These are phyloP conservation scores for Chrysoporthe austroafricana DNA, from an alignment of 2,329 filamentous ascomycete species.

Conservation along the genomic window DNA sequence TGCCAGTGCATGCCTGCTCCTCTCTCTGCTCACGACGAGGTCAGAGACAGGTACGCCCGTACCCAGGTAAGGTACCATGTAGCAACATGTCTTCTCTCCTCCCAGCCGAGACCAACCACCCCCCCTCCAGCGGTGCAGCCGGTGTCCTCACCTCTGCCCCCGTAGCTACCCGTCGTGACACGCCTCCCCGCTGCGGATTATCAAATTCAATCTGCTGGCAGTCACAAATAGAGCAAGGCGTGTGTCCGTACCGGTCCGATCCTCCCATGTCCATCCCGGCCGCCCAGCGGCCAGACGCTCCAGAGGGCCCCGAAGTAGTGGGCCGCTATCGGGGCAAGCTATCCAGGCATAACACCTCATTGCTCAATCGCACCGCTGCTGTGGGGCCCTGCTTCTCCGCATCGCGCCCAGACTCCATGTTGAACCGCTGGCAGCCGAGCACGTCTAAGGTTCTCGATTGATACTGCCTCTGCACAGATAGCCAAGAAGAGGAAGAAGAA, in stretches of 20 bases:
- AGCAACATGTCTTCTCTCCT: no score
- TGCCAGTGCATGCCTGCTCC: no score
- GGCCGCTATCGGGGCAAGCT: constrained; percentile 5
- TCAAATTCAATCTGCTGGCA: neutral
- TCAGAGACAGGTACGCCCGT: no score
- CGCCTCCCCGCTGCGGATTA: neutral
- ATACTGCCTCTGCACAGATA: neutral
- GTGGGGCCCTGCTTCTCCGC: constrained; percentile 9
- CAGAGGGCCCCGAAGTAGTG: neutral
- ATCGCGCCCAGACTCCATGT: neutral
- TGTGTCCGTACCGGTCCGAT: neutral
- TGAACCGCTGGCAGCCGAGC: constrained; percentile 13
- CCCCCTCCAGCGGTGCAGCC: no score
- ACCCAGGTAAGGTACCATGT: no score
- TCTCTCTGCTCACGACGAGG: no score
- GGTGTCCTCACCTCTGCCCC: no score
- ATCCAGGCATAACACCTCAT: neutral
- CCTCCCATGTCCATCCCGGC: neutral
- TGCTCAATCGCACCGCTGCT: neutral
- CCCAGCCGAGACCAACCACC: no score
- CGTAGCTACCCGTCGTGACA: neutral
- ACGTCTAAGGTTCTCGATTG: neutral
- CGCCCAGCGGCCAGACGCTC: neutral
- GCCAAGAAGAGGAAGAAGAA: neutral
- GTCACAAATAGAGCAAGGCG: neutral